Conservation (phyloP, 768 basidiomycete species). For the Collybia nuda region DNA sequence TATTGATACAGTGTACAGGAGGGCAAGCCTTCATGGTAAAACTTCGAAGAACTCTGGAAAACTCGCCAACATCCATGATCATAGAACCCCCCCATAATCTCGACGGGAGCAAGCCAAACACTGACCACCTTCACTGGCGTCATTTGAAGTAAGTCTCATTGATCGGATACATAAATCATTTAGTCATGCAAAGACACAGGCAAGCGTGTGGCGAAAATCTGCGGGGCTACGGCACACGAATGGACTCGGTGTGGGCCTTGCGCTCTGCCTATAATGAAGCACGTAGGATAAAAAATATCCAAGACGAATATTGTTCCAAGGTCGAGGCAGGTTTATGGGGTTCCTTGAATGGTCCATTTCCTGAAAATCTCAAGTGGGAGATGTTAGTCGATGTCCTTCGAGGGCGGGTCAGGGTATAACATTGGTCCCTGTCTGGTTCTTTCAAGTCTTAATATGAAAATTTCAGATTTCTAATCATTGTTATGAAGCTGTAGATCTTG, state of each 20-base stretch:
- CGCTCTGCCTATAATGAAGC: constrained; percentile 82
- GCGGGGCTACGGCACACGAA: constrained; percentile 52
- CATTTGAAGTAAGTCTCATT: constrained; percentile 66
- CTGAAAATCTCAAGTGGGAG: constrained; percentile 74
- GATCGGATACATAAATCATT: constrained; percentile 4
- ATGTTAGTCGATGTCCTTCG: constrained; percentile 80
- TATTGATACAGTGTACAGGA: constrained; percentile 38
- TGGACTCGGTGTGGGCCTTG: constrained; percentile 80
- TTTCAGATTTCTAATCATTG: constrained; percentile 63
- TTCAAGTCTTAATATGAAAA: constrained; percentile 3
- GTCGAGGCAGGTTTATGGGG: constrained; percentile 52
- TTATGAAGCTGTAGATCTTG: constrained; percentile 73
- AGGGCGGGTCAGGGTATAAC: constrained; percentile 75
- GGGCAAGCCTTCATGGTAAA: constrained; percentile 91
- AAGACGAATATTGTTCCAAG: constrained; percentile 70
- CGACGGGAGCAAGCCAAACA: constrained; percentile 38
- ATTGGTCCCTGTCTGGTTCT: background rate
- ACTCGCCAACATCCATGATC: constrained; percentile 78
- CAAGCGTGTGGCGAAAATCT: constrained; percentile 65
- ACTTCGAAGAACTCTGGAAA: constrained; percentile 72
- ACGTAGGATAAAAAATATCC: constrained; percentile 60
- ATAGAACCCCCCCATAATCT: constrained; percentile 79
- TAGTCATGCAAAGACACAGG: constrained; percentile 23
- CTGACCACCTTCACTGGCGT: constrained; percentile 62
- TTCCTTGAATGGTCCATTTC: constrained; percentile 46